A percentile compares a stretch with the other conserved stretches of the same genome.
These are phyloP conservation scores for Lactuca saligna DNA, from an alignment of 129 eudicot genomes.

Conservation along the genomic window DNA sequence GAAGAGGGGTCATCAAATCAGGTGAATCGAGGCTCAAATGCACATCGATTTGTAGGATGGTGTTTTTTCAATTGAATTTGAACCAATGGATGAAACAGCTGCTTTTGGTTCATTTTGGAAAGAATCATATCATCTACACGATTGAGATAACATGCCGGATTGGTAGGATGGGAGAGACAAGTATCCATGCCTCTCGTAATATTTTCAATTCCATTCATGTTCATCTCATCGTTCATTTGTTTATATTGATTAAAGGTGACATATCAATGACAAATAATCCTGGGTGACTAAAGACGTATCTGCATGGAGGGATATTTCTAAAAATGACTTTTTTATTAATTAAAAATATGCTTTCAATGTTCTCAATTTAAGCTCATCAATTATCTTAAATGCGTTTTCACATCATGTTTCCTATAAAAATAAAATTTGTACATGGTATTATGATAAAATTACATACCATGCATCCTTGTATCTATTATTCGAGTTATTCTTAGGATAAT, in stretches of 20 bases:
- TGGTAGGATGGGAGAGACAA: neutral
- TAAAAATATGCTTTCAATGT: no score
- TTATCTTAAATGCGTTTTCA: no score
- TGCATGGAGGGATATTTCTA: neutral
- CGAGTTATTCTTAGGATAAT: no score
- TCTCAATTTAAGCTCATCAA: no score
- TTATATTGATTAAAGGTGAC: no score
- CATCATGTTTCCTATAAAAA: no score
- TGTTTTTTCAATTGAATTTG: conserved; percentile 11
- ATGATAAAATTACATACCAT: no score
- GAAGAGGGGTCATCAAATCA: conserved; percentile 18
- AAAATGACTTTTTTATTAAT: neutral
- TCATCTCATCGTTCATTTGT: neutral
- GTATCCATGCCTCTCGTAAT: neutral
- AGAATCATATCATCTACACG: conserved; percentile 2
- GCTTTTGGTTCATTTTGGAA: neutral
- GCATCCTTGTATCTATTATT: no score
- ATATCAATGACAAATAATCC: no score
- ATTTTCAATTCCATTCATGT: neutral
- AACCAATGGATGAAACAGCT: conserved; percentile 1
- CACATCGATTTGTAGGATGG: conserved; percentile 5
- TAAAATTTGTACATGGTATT: no score
- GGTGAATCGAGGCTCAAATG: conserved; percentile 16
- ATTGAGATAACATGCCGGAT: conserved; percentile 1
- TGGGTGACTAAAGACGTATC: neutral